Evolutionary conservation across 129 eudicot genomes (phyloP).

Genomic region (Flaveria bidentis): DNA sequence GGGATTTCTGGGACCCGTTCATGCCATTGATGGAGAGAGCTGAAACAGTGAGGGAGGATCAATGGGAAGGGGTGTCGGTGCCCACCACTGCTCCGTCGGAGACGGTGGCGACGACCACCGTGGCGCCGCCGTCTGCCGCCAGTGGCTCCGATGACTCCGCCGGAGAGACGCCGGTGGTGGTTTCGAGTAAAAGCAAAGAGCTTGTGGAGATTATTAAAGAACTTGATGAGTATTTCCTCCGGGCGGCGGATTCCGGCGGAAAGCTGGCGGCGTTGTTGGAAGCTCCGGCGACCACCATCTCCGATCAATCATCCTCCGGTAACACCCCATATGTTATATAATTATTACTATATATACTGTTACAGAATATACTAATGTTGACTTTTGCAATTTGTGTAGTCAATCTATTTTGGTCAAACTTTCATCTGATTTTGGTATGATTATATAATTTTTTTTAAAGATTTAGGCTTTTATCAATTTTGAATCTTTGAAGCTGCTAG

Average conservation of each 20-base stretch:
- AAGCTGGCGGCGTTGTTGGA: conserved; percentile 66
- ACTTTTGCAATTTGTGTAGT: too few relatives aligned
- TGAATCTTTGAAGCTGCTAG: background rate
- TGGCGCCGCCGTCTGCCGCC: conserved; percentile 58
- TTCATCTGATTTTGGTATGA: too few relatives aligned
- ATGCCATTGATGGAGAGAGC: conserved; percentile 60
- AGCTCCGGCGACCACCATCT: conserved; percentile 51
- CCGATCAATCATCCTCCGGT: conserved; percentile 61
- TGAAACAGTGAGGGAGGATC: conserved; percentile 53
- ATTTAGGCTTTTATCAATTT: background rate
- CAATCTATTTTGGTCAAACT: too few relatives aligned
- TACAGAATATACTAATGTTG: too few relatives aligned
- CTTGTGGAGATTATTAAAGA: conserved; percentile 77
- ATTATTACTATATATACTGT: too few relatives aligned
- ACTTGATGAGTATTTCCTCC: conserved; percentile 77
- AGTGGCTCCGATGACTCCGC: conserved; percentile 34
- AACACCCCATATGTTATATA: background rate
- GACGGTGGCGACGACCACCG: conserved; percentile 45
- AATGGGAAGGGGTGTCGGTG: conserved; percentile 57
- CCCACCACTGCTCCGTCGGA: conserved; percentile 45
- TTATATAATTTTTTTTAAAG: too few relatives aligned
- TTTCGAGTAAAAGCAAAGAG: conserved; percentile 68
- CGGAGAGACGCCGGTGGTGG: conserved; percentile 68
- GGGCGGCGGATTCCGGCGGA: conserved; percentile 84
- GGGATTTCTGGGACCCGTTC: conserved; percentile 99